Conservation (phyloP, 2,329 filamentous ascomycete species). For the Cryphonectria carpinicola region DNA sequence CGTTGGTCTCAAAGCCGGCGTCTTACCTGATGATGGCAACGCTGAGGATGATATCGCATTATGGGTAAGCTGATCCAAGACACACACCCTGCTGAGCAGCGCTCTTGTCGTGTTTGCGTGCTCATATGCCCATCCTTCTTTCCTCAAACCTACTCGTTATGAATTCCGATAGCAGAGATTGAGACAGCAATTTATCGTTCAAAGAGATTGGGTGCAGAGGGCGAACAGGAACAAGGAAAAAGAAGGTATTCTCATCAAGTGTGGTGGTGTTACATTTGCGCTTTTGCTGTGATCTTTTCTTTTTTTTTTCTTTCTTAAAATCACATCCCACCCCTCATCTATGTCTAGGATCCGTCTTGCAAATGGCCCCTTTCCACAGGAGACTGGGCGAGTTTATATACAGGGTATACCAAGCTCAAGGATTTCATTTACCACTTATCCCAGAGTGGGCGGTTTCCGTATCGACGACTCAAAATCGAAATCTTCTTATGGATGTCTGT, state of each 20-base stretch:
- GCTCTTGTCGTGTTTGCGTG: neutral
- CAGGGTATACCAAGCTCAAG: slow-evolving; percentile 9
- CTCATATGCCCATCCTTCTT: neutral
- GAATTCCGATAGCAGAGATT: neutral
- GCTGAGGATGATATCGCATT: neutral
- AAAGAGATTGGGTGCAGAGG: neutral
- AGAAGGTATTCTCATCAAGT: neutral
- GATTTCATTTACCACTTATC: slow-evolving; percentile 1
- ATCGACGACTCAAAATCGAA: neutral
- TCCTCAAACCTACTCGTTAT: neutral
- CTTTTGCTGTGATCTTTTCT: slow-evolving; percentile 3
- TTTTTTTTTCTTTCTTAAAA: too few relatives aligned
- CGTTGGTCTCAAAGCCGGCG: neutral
- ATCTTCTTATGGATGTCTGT: neutral
- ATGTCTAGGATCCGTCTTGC: slow-evolving; percentile 12
- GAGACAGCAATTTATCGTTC: too few relatives aligned
- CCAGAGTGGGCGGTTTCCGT: neutral
- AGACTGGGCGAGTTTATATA: slow-evolving; percentile 17
- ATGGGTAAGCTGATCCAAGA: neutral
- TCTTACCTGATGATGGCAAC: neutral
- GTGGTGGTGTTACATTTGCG: slow-evolving; percentile 25
- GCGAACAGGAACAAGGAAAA: neutral
- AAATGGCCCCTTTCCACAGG: neutral
- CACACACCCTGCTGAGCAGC: neutral
- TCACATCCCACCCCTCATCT: neutral